These are phyloP conservation scores for Tuber melanosporum DNA, from an alignment of 495 filamentous ascomycete genomes.

Conservation along the genomic window DNA sequence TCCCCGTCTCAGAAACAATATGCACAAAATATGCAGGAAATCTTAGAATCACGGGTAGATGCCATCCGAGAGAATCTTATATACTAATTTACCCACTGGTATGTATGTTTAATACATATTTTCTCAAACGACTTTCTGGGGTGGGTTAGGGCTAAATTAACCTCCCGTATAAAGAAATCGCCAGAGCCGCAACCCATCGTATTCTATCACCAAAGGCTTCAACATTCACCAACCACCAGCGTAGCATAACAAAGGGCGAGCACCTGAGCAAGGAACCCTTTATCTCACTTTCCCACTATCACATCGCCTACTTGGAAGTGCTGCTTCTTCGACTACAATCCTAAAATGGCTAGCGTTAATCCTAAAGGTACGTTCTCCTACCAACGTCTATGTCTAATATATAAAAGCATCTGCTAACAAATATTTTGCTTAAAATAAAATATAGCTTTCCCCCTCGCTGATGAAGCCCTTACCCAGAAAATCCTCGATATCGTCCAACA, in stretches of 20 bases:
- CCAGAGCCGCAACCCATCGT: slow-evolving; percentile 20
- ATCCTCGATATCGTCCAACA: slow-evolving; percentile 86
- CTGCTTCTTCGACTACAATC: not conserved
- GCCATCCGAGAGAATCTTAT: not conserved
- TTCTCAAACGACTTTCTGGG: not conserved
- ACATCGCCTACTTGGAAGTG: slow-evolving; percentile 3
- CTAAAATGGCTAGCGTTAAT: slow-evolving; percentile 35
- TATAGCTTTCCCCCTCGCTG: slow-evolving; percentile 84
- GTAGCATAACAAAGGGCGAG: slow-evolving; percentile 38
- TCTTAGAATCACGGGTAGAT: not conserved
- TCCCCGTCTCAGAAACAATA: not conserved
- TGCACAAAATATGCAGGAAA: not conserved
- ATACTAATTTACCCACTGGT: not conserved
- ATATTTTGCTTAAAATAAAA: slow-evolving; percentile 7
- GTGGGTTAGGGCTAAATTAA: not conserved
- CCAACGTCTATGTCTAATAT: not conserved
- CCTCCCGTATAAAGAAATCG: slow-evolving; percentile 2
- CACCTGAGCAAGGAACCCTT: slow-evolving; percentile 42
- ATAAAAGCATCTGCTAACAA: slow-evolving; percentile 20
- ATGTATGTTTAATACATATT: not conserved
- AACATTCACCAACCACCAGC: slow-evolving; percentile 15
- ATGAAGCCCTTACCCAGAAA: slow-evolving; percentile 67
- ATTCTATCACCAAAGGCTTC: not conserved
- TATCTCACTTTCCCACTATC: slow-evolving; percentile 11
- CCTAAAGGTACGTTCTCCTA: slow-evolving; percentile 33